phyloP scores from a whole-genome alignment of 805 yeast species.

The Barnettozyma vustinii region DNA sequence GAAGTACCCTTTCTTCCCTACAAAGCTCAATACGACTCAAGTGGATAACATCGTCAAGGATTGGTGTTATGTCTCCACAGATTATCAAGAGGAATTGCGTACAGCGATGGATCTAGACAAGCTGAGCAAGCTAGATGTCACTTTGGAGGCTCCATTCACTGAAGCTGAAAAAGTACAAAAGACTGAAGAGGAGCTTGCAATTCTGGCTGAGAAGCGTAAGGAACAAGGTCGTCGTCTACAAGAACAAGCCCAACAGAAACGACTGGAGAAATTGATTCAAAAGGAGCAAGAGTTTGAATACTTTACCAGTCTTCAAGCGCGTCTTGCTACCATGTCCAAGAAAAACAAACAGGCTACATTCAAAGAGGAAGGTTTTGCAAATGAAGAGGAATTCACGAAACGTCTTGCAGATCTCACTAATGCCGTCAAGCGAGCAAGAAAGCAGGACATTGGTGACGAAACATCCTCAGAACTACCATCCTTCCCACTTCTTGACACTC shows the following conservation, averaged over 20 bases:
- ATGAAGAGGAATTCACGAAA: slow-evolving; percentile 63
- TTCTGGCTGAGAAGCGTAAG: slow-evolving; percentile 71
- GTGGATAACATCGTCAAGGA: slow-evolving; percentile 64
- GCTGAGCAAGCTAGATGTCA: slow-evolving; percentile 64
- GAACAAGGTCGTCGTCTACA: slow-evolving; percentile 87
- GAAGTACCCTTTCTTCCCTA: slow-evolving; percentile 91
- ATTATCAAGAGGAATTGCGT: slow-evolving; percentile 61
- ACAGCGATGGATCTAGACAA: slow-evolving; percentile 52
- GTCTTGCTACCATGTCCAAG: slow-evolving; percentile 44
- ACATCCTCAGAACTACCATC: slow-evolving; percentile 43
- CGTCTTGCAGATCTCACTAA: slow-evolving; percentile 60
- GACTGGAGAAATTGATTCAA: slow-evolving; percentile 74
- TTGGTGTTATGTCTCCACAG: slow-evolving; percentile 68
- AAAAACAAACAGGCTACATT: slow-evolving; percentile 50
- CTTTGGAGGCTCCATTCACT: slow-evolving; percentile 76
- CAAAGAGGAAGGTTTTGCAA: slow-evolving; percentile 73
- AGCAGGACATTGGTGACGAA: slow-evolving; percentile 59
- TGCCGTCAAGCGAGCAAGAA: slow-evolving; percentile 61
- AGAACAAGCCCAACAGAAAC: slow-evolving; percentile 83
- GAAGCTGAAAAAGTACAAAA: slow-evolving; percentile 65
- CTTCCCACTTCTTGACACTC: slow-evolving; percentile 71
- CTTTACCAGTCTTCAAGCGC: slow-evolving; percentile 52
- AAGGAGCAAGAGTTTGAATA: slow-evolving; percentile 78
- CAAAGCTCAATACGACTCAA: slow-evolving; percentile 59
- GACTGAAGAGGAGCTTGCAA: slow-evolving; percentile 73